Base-by-base conservation (phyloP, 2,329 filamentous ascomycete genomes). In the Zasmidium citrigriseum region DNA sequence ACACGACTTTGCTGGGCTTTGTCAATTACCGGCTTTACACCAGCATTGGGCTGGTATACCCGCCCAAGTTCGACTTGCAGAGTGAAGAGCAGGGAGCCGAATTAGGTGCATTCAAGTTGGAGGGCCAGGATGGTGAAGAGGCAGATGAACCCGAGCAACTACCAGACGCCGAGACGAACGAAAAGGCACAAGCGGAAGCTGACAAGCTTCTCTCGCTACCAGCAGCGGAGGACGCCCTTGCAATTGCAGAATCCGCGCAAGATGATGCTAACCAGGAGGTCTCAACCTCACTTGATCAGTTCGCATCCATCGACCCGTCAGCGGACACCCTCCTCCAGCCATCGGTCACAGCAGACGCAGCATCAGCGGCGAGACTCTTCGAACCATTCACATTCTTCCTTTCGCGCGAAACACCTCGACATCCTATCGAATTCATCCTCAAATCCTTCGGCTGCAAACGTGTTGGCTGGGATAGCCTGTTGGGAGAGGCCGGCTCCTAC, bases 11-110 rank as follows among this genome's bases (percentile, higher is more conserved):
- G 14, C 82, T 99, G 20, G 90, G 93, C 60, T 99, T 99, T 71
- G 87, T 98, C 77, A 97, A 99, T 82, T 99, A 92, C 82, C 83
- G 91, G 64, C 82, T 99, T 48, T 99, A 97, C 80, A 96, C 92
- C 1, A 88, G 90, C 0, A 82, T 96, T 63, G 95, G 95, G 9
- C 80, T 99, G 62, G 91, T 97, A 58, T 99, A 99, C 73, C 95
- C 95, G 18, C 95, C 95, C 61, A 96, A 92, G 76, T 98, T 98
- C 69, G 91, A 97, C 73, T 81, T 86, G 67, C 82, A 82, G 72
- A 93, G 90, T 77, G 95, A 98, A 71, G 92, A 96, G 73, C 85
- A 89, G 70, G 92, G 91, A 61, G 95, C 89, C 47, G 95, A 97
- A 76, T 82, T 99, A 47, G 90, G 87, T 22, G 95, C 95, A 23